phyloP scores from a whole-genome alignment of 495 filamentous ascomycete species.

The Viridothelium virens region DNA sequence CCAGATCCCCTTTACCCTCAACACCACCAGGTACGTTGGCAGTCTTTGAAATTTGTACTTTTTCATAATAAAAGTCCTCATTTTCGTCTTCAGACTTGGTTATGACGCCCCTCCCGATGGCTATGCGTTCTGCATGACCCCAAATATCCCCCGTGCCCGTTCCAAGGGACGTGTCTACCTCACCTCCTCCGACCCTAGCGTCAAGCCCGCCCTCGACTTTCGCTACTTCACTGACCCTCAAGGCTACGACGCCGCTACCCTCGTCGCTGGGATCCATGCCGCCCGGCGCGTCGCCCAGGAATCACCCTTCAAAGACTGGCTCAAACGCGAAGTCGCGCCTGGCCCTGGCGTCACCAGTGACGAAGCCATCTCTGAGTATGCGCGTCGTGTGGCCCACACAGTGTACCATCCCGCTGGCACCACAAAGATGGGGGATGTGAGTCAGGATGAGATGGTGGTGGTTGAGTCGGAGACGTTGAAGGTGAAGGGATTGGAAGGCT shows the following conservation, averaged over 20 bases:
- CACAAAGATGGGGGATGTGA: conserved; percentile 73
- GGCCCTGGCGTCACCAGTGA: conserved; percentile 61
- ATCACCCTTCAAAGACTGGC: conserved; percentile 68
- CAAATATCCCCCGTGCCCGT: conserved; percentile 77
- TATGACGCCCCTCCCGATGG: conserved; percentile 60
- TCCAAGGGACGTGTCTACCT: conserved; percentile 66
- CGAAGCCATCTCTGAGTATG: conserved; percentile 66
- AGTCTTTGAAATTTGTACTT: background rate
- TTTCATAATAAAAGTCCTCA: background rate
- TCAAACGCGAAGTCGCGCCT: conserved; percentile 71
- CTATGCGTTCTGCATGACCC: conserved; percentile 78
- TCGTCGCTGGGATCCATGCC: conserved; percentile 68
- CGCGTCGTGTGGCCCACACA: conserved; percentile 65
- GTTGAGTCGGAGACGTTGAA: conserved; percentile 50
- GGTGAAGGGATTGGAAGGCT: conserved; percentile 49
- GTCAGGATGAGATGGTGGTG: conserved; percentile 55
- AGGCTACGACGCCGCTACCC: conserved; percentile 72
- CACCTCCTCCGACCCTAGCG: conserved; percentile 58
- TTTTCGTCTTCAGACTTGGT: conserved; percentile 47
- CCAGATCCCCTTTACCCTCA: conserved; percentile 68
- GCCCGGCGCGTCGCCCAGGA: conserved; percentile 63
- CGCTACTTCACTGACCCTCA: conserved; percentile 80
- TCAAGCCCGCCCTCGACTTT: conserved; percentile 80
- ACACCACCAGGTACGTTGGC: conserved; percentile 33
- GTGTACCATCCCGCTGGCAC: conserved; percentile 83